Percentiles rank a stretch among this genome's conserved stretches.
phyloP scores from a whole-genome alignment of 1,284 basidiomycete species.

The Butyriboletus appendiculatus region DNA sequence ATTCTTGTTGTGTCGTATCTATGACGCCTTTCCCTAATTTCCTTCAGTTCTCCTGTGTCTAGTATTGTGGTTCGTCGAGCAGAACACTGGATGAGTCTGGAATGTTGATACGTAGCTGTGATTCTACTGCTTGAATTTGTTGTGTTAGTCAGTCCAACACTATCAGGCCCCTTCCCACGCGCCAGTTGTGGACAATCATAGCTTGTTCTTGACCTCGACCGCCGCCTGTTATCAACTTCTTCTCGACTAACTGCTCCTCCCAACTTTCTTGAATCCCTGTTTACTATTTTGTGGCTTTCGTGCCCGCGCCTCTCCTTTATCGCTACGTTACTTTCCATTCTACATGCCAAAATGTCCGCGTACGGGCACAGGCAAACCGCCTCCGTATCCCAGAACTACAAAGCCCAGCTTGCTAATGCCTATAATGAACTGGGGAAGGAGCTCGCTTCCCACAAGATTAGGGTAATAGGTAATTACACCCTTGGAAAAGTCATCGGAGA shows the following conservation, averaged over 20 bases:
- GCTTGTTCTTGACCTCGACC: slow-evolving; percentile 14
- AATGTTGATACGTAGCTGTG: slow-evolving; percentile 29
- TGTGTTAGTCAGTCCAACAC: slow-evolving; percentile 20
- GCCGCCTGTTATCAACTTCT: background rate
- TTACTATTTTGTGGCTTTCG: slow-evolving; percentile 30
- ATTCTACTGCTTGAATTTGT: slow-evolving; percentile 19
- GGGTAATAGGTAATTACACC: slow-evolving; percentile 94
- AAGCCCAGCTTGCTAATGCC: slow-evolving; percentile 88
- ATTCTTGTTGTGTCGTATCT: slow-evolving; percentile 38
- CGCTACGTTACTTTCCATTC: slow-evolving; percentile 29
- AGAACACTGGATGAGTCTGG: slow-evolving; percentile 19
- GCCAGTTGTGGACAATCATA: slow-evolving; percentile 2
- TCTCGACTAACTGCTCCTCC: slow-evolving; percentile 6
- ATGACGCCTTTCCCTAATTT: slow-evolving; percentile 33
- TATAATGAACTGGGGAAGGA: slow-evolving; percentile 98
- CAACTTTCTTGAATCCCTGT: slow-evolving; percentile 19
- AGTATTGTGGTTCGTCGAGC: slow-evolving; percentile 16
- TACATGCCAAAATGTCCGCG: slow-evolving; percentile 46
- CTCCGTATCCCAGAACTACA: slow-evolving; percentile 75
- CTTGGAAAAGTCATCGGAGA: slow-evolving; percentile 95
- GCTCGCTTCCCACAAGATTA: slow-evolving; percentile 85
- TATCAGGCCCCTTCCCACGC: slow-evolving; percentile 28
- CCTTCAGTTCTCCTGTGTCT: slow-evolving; percentile 18
- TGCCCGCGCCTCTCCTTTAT: slow-evolving; percentile 46
- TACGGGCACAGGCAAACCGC: slow-evolving; percentile 63